Evolutionary conservation across 2,329 filamentous ascomycete genomes (phyloP), one percentile per base, ranked within the genome.

Genomic region (Furcasterigmium furcatum): DNA sequence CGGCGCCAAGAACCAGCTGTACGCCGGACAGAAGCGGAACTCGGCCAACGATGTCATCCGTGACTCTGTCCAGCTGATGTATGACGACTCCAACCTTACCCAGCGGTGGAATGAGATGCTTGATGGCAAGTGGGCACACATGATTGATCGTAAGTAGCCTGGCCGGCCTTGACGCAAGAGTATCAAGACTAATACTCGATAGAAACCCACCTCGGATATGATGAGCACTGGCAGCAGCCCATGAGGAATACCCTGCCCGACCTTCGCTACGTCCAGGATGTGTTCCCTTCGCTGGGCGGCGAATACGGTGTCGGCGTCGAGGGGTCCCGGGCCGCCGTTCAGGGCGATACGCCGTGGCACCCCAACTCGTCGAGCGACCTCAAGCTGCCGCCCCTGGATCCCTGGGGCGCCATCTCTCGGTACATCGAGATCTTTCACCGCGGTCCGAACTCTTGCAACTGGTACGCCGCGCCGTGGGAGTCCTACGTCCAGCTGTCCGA

Each of bases 221-320:
- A 77, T 43, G 71, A 68, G 40, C 73, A 73, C 60, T 79, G 84
- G 84, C 85, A 88, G 62, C 84, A 88, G 58, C 83, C 85, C 1
- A 87, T 87, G 84, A 72, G 83, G 27, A 85, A 88, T 57, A 76
- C 76, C 0, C 73, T 85, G 2, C 83, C 84, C 0, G 74, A 78
- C 8, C 70, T 87, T 51, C 65, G 73, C 5, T 84, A 79, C 52
- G 78, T 84, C 2, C 79, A 84, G 58, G 71, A 70, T 3, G 64
- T 71, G 2, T 79, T 84, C 43, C 72, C 73, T 12, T 76, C 77
- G 5, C 66, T 87, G 6, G 75, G 79, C 1, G 85, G 85, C 8
- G 73, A 82, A 44, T 68, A 88, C 45, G 82, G 83, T 19, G 68
- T 89, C 38, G 69, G 78, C 1, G 72, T 86, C 2, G 82, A 88